Evolutionary conservation across 2,329 filamentous ascomycete species (phyloP).

Genomic region (Shiraia sp.): DNA sequence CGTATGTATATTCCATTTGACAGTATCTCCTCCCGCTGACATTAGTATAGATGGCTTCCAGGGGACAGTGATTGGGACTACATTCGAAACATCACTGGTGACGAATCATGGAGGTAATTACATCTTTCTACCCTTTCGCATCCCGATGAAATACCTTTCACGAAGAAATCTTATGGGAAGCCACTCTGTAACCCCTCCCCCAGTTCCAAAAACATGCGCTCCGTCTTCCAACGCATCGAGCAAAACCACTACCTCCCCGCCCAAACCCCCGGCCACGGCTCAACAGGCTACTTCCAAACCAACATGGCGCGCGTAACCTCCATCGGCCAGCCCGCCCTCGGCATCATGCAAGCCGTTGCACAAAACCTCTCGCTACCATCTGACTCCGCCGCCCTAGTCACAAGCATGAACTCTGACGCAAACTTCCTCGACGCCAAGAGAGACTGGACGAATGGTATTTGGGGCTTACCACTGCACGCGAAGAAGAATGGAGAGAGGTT

Average conservation of each 20-base stretch:
- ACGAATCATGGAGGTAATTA: constrained; percentile 59
- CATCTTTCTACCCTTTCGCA: too few species aligned
- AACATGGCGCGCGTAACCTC: constrained; percentile 55
- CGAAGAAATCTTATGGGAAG: too few species aligned
- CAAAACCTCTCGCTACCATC: constrained; percentile 47
- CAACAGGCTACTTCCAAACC: constrained; percentile 59
- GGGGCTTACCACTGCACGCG: constrained; percentile 60
- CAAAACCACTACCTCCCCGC: constrained; percentile 55
- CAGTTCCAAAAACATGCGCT: constrained; percentile 53
- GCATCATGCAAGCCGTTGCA: constrained; percentile 34
- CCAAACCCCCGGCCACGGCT: constrained; percentile 56
- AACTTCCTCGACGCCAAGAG: constrained; percentile 53
- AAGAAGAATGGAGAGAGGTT: constrained; percentile 55
- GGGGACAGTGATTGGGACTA: constrained; percentile 62
- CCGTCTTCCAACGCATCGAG: constrained; percentile 59
- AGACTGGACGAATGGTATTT: constrained; percentile 56
- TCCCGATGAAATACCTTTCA: too few species aligned
- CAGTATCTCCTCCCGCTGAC: not conserved
- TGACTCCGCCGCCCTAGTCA: constrained; percentile 52
- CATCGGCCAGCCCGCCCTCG: constrained; percentile 46
- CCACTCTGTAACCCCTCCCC: too few species aligned
- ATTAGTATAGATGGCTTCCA: constrained; percentile 45
- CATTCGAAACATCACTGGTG: constrained; percentile 62
- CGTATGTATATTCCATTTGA: constrained; percentile 2
- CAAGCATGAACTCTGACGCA: constrained; percentile 51